phyloP scores from a whole-genome alignment of 495 filamentous ascomycete genomes.

The Daldinia caldariorum region DNA sequence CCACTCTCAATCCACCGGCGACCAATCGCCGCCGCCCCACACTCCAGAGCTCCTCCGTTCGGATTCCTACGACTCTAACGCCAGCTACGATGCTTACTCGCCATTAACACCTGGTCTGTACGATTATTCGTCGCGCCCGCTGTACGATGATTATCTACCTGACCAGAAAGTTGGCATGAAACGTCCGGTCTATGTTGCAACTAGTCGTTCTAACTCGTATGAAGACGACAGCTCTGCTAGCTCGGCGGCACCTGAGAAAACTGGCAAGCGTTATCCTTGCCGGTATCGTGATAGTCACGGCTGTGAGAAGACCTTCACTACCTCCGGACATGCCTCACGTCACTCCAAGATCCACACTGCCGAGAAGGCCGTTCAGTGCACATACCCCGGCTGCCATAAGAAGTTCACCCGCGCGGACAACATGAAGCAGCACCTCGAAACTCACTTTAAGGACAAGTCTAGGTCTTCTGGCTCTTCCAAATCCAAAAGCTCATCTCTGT shows the following conservation, averaged over 20 bases:
- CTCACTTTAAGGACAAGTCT: conserved; percentile 72
- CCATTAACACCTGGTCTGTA: conserved; percentile 59
- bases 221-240: conserved; percentile 53
- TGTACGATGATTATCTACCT: conserved; percentile 53
- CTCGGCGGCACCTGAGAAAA: conserved; percentile 47
- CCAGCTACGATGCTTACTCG: conserved; percentile 57
- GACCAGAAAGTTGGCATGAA: conserved; percentile 42
- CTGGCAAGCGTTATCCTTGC: conserved; percentile 72
- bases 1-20: conserved; percentile 42
- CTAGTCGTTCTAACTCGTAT: conserved; percentile 52
- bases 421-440: conserved; percentile 97
- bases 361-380: conserved; percentile 90
- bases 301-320: conserved; percentile 89
- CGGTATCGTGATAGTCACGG: conserved; percentile 70
- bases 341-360: conserved; percentile 97
- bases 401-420: conserved; percentile 97
- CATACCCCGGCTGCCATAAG: conserved; percentile 80
- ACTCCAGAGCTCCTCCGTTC: conserved; percentile 62
- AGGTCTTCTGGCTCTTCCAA: conserved; percentile 47
- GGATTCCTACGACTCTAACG: conserved; percentile 65
- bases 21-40: conserved; percentile 52
- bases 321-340: conserved; percentile 93
- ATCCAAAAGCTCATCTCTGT: conserved; percentile 49
- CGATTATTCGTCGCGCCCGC: conserved; percentile 48
- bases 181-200: conserved; percentile 44